These are phyloP conservation scores for Phyllosticta capitalensis DNA, from an alignment of 2,329 filamentous ascomycete species.

Conservation along the genomic window DNA sequence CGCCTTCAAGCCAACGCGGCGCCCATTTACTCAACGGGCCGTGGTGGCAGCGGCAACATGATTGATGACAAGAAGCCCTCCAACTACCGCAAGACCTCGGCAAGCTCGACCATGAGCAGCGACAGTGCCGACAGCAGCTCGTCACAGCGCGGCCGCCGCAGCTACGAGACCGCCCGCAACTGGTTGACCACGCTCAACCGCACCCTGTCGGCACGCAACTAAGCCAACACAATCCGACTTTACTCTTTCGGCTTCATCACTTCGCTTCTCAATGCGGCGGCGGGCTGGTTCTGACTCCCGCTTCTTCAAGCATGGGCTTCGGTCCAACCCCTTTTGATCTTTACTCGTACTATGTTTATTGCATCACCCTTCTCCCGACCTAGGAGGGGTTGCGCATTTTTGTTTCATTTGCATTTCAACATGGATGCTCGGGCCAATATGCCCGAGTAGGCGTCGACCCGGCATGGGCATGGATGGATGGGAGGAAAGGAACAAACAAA, in stretches of 20 bases:
- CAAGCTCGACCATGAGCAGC: slow-evolving; percentile 17
- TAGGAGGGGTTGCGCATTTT: not conserved
- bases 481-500: slow-evolving; percentile 3
- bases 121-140: slow-evolving; percentile 16
- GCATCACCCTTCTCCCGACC: not conserved
- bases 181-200: slow-evolving; percentile 18
- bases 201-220: slow-evolving; percentile 8
- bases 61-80: slow-evolving; percentile 31
- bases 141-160: slow-evolving; percentile 19
- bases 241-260: slow-evolving; percentile 5
- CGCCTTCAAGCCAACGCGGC: slow-evolving; percentile 45
- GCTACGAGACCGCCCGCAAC: slow-evolving; percentile 28
- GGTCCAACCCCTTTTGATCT: not conserved
- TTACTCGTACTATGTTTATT: not conserved
- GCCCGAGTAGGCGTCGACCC: not conserved
- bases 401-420: not conserved
- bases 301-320: slow-evolving; percentile 3
- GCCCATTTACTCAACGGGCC: slow-evolving; percentile 55
- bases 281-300: slow-evolving; percentile 11
- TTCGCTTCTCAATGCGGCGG: not conserved
- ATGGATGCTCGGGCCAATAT: not conserved
- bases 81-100: slow-evolving; percentile 21
- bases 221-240: not conserved
- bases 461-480: not conserved
- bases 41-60: slow-evolving; percentile 51